Base-by-base conservation (phyloP, 2,329 filamentous ascomycete species). In the Aspergillus sp. region DNA sequence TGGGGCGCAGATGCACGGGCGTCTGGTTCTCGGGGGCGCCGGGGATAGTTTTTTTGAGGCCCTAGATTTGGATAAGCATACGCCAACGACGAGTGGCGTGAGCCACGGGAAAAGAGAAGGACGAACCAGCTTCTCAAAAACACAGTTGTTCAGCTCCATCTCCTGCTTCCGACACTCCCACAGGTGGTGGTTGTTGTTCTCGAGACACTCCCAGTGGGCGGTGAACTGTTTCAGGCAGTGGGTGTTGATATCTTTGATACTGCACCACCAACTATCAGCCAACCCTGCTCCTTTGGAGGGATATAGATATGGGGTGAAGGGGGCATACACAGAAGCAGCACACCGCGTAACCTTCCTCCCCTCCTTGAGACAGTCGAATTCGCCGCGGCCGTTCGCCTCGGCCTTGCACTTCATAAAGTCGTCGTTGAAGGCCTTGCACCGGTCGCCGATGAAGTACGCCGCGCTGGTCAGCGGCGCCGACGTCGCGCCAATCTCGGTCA, bases 361-460 rank as follows among this genome's bases (percentile, higher is more conserved):
- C 79, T 99, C 94, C 81, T 90, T 93, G 83, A 99, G 78, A 78
- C 94, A 99, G 64, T 96, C 90, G 59, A 95, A 76, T 81, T 99
- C 94, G 73, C 91, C 94, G 75, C 84, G 86, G 66, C 94, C 94
- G 58, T 89, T 88, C 67, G 91, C 87, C 78, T 97, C 91, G 64
- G 85, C 89, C 87, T 99, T 99, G 88, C 94, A 99, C 80, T 96
- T 89, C 93, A 99, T 99, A 79, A 88, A 99, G 78, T 99, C 94
- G 81, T 99, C 94, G 77, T 97, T 97, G 82, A 92, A 99, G 53
- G 89, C 81, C 73, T 84, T 88, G 86, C 94, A 99, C 70, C 93
- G 88, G 62, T 91, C 92, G 59, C 94, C 94, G 71, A 99, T 99
- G 76, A 97, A 99, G 83, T 89, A 99, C 48, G 91, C 86, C 29